Conservation (phyloP, 2,329 filamentous ascomycete genomes). For the Microdochium trichocladiopsis region DNA sequence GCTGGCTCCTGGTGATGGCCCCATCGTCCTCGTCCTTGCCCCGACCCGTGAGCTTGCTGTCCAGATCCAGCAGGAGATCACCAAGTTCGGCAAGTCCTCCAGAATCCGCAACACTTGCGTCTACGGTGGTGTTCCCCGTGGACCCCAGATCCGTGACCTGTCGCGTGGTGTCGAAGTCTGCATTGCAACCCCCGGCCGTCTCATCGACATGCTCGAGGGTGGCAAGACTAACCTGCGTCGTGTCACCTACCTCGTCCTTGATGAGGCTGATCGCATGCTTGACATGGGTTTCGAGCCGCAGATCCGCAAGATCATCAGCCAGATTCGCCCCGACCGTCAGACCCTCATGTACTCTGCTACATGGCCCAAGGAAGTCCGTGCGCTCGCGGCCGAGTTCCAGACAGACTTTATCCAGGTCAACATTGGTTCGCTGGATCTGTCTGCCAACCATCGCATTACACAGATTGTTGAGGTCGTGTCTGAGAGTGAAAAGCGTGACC, state of each 20-base stretch:
- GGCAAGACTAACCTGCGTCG: conserved; percentile 97
- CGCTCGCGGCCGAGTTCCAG: conserved; percentile 84
- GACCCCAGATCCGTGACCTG: conserved; percentile 91
- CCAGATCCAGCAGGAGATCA: conserved; percentile 97
- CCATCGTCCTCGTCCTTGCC: conserved; percentile 91
- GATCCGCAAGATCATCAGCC: conserved; percentile 96
- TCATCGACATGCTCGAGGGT: conserved; percentile 97
- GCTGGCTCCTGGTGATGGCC: conserved; percentile 87
- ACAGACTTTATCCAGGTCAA: conserved; percentile 98
- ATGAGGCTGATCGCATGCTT: conserved; percentile 98
- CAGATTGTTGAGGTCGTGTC: conserved; percentile 95
- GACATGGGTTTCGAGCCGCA: conserved; percentile 99
- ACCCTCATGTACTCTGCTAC: conserved; percentile 99
- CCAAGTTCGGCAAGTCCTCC: conserved; percentile 96
- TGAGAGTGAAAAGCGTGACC: conserved; percentile 95
- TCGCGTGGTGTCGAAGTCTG: conserved; percentile 94
- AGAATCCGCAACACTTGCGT: conserved; percentile 98
- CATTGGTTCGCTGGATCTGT: conserved; percentile 91
- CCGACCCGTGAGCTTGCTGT: conserved; percentile 97
- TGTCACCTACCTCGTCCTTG: conserved; percentile 95
- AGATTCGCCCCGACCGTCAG: conserved; percentile 96
- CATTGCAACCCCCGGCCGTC: conserved; percentile 94
- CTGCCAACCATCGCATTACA: conserved; percentile 95
- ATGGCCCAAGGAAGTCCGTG: conserved; percentile 97
- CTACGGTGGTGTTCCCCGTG: conserved; percentile 98